Base-by-base conservation (phyloP, 345 rosid genomes). In the Lumnitzera littorea region DNA sequence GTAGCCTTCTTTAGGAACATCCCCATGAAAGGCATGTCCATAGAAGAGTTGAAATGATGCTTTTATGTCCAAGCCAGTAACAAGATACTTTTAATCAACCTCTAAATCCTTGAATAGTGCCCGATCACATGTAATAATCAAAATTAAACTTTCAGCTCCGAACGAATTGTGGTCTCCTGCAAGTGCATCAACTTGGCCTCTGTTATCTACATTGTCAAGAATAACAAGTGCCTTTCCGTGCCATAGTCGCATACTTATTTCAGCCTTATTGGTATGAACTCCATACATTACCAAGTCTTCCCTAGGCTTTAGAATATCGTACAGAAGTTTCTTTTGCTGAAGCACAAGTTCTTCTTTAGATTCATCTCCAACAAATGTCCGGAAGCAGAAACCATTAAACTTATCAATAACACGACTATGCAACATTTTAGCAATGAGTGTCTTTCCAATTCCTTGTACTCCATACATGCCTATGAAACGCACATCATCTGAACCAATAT, bases 381-480 rank as follows among this genome's bases (percentile, higher is more conserved):
- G 59, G 4, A 67, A 67, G 60, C 66, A 36, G 16, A 62, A 47
- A 2, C 61, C 62, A 1, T 67, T 61, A 15, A 67, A 67, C 55
- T 67, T 27, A 7, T 9, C 11, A 11, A 0, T 13, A 15, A 54
- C 0, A 11, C 54, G 51, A 11, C 57, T 1, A 6, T 11, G 62
- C 0, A 67, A 46, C 12, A 9, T 55, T 56, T 48, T 53, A 24
- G 53, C 67, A 64, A 68, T 9, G 0, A 48, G 56, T 23, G 51
- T 61, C 66, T 68, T 68, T 13, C 67, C 72, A 46, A 61, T 68
- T 17, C 58, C 53, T 29, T 50, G 7, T 2, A 47, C 20, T 31
- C 67, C 60, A 5, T 55, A 53, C 16, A 63, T 15, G 20, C 67
- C 60, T 7, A 63, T 8, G 1, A 63, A 24, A 8, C 55, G 60